Base-by-base conservation (phyloP, 2,329 filamentous ascomycete genomes). In the Setomelanomma holmii region DNA sequence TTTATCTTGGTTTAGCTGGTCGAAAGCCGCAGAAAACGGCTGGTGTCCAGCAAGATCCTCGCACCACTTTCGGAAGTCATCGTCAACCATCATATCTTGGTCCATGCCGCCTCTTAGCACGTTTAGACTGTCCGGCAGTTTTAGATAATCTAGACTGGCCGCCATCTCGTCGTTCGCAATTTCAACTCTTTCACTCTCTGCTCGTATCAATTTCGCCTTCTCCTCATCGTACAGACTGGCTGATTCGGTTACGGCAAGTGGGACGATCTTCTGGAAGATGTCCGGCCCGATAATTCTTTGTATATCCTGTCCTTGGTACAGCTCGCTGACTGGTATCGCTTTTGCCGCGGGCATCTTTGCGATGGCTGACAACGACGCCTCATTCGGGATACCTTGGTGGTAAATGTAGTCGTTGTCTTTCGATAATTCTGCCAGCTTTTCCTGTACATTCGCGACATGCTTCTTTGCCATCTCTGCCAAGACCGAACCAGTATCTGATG, bases 391-490 rank as follows among this genome's bases (percentile, higher is more conserved):
- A 1, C 86, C 88, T 64, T 98, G 91, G 72, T 99, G 95, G 70
- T 99, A 99, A 71, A 99, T 96, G 75, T 95, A 98, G 72, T 99
- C 95, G 63, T 99, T 99, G 74, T 99, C 95, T 68, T 96, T 96
- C 62, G 84, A 82, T 43, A 93, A 82, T 55, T 90, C 87, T 16
- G 81, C 80, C 19, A 96, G 79, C 72, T 90, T 93, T 56, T 93
- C 89, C 70, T 96, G 89, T 3, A 96, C 88, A 24, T 86, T 88
- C 0, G 89, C 82, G 22, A 90, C 77, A 65, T 98, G 93, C 55
- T 92, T 86, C 73, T 91, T 96, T 14, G 91, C 88, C 59, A 96
- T 84, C 27, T 96, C 92, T n/a, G 85, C 79, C 30, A 99, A 77
- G 45, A 87, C 82, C 0, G 82, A 68, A 0, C 90, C 90, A 2